Base-by-base conservation (phyloP, 2,329 filamentous ascomycete genomes). In the Sporothrix luriei region DNA sequence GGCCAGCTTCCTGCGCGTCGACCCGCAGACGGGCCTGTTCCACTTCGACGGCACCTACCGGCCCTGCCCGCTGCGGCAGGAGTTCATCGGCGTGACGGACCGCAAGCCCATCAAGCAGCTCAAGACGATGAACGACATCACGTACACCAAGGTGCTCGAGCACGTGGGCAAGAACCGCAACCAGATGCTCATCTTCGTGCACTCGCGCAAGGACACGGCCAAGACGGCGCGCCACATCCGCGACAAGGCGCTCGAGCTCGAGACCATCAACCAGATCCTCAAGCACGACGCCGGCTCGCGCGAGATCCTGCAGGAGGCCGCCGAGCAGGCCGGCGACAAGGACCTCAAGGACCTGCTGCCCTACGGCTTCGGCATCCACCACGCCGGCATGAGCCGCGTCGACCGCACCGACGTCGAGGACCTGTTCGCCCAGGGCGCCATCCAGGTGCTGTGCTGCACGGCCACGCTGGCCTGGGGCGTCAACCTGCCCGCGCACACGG, bases 391-490 rank as follows among this genome's bases (percentile, higher is more conserved):
- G 92, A 96, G 89, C 78, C 88, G 95, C 78, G 89, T 91, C n/a
- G 96, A 99, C 83, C 90, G 96, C 81, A 94, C 91, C 38, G 92
- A 94, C 65, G 95, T 99, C 14, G 94, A 98, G 77, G 94, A 97
- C 77, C 87, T 99, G 26, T 99, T 99, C 76, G 88, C 91, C 57
- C 91, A 94, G 77, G 94, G 94, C 72, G 89, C 91, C 43, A 92
- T 99, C 49, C 94, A 97, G 78, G 95, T 99, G 1, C 88, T 99
- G 66, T 94, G 98, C 48, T 98, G 93, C 80, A 99, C 95, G 51
- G 94, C 96, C 51, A 99, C 95, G n/a, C 84, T 99, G 68, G 95
- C 95, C 29, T 99, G 95, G 95, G 95, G 95, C 88, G 95, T 99
- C 77, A 99, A 99, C 80, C 82, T 99, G 77, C 95, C 95, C 4